Evolutionary conservation across 2,329 filamentous ascomycete genomes (phyloP), one percentile per base, ranked within the genome.

Genomic region (Beauveria caledonica): DNA sequence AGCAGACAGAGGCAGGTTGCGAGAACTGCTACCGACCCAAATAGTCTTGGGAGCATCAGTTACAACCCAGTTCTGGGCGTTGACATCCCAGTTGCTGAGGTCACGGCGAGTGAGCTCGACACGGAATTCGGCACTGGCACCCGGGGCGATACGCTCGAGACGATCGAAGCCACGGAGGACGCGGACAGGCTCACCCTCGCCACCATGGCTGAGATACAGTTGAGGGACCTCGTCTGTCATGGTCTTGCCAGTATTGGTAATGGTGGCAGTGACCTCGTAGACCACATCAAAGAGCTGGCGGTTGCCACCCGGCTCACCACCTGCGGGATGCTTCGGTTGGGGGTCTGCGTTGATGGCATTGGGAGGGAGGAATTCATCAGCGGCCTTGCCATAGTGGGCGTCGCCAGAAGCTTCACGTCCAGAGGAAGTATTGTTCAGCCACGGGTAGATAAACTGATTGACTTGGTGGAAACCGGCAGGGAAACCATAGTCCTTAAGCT

Each of bases 11-110:
- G 77, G 77, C 68, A 85, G 68, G 66, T 84, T 77, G 54, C 82
- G 74, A 60, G 81, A 84, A 67, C 80, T 83, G 65, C 77, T 74
- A 3, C 82, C 82, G 8, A 85, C 79, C 63, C 71, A 82, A 13
- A 82, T 77, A 59, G 71, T 83, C 77, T 85, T 85, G 60, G 76
- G 68, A 51, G 73, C 68, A 19, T 74, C 66, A 9, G 75, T 78
- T n/a, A 85, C 67, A 50, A 91, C 82, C 92, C 93, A 97, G 77
- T 97, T 87, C 79, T 97, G 92, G n/a, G 76, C 71, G 1, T 70
- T 79, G 1, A 83, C 77, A 66, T 96, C 90, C 92, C 93, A 97
- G 76, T 92, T 94, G 71, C 87, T 91, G 60, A 97, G 66, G 69
- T 97, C 93, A 60, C 91, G 85, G 44, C 92, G 82, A 6, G 86